These are phyloP conservation scores for Allium fistulosum DNA, from an alignment of 106 monocot species.

Conservation along the genomic window DNA sequence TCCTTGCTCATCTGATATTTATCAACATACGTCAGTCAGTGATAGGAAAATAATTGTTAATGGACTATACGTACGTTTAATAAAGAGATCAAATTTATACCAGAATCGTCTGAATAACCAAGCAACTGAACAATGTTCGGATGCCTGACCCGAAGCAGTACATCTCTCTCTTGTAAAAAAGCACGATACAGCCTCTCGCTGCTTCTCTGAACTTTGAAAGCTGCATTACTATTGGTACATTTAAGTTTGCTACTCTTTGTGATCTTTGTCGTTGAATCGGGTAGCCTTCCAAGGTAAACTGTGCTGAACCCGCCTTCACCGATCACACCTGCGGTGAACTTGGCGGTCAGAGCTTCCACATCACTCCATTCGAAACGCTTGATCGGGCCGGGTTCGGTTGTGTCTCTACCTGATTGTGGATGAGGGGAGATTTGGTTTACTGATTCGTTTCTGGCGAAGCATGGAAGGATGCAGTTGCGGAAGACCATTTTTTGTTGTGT, in stretches of 20 bases:
- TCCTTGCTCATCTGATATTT: slow-evolving; percentile 10
- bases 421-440: neutral
- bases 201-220: slow-evolving; percentile 55
- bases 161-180: slow-evolving; percentile 61
- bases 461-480: slow-evolving; percentile 2
- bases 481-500: neutral
- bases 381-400: neutral
- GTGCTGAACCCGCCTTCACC: slow-evolving; percentile 53
- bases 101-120: slow-evolving; percentile 69
- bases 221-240: slow-evolving; percentile 8
- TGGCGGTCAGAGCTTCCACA: slow-evolving; percentile 32
- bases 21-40: neutral
- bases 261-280: neutral
- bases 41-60: neutral
- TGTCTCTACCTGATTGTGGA: slow-evolving; percentile 2
- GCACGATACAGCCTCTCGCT: slow-evolving; percentile 55
- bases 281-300: slow-evolving; percentile 28
- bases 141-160: slow-evolving; percentile 40
- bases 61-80: no score
- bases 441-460: neutral
- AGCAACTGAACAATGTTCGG: slow-evolving; percentile 53
- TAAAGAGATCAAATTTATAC: slow-evolving; percentile 6
- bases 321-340: slow-evolving; percentile 35
- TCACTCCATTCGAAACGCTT: slow-evolving; percentile 40
- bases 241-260: no score